Base-by-base conservation (phyloP, 352 stramenopile genomes). In the Globisporangium paroecandrum region DNA sequence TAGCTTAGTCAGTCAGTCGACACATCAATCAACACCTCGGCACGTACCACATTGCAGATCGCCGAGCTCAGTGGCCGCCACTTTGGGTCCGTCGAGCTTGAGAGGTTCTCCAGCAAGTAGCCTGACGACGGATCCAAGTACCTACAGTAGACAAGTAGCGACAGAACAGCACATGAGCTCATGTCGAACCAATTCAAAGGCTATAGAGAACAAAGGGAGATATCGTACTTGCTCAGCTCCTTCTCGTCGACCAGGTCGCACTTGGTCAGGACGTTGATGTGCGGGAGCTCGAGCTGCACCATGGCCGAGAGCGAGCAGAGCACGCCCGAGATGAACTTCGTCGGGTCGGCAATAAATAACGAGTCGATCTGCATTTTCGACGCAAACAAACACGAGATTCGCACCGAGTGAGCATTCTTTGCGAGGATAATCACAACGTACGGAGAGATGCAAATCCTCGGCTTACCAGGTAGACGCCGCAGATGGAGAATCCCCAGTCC, bases 271-370 rank as follows among this genome's bases (percentile, higher is more conserved):
- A 97, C 89, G 72, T 98, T 98, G 36, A 98, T 91, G 69, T 97
- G 89, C 15, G 98, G 97, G 34, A 99, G 85, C 71, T 99, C 97
- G n/a, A 99, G 84, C 64, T 98, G 94, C 18, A 99, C 84, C 98
- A 99, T 99, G 20, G 97, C 93, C 62, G 96, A 98, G 5, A 99
- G 89, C 54, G 92, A 98, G 62, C 98, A 90, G 47, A 99, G 88
- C 34, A 98, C 89, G 15, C 97, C 97, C 13, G 97, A 99, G 63
- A 99, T 97, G 79, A 99, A 99, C 82, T 99, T 99, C 54, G 91
- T 94, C 58, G 97, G 91, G 75, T 99, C 97, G 34, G 91, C 87
- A 69, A 97, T 96, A 87, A 97, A 98, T 82, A 97, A 82, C 20
- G 90, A 94, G 70, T 97, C 90, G 70, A 98, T 97, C 87, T 95